Percentiles rank a stretch among this genome's conserved stretches.
Conservation (phyloP, 2,329 filamentous ascomycete species). For the Epichloe coenophiala region DNA sequence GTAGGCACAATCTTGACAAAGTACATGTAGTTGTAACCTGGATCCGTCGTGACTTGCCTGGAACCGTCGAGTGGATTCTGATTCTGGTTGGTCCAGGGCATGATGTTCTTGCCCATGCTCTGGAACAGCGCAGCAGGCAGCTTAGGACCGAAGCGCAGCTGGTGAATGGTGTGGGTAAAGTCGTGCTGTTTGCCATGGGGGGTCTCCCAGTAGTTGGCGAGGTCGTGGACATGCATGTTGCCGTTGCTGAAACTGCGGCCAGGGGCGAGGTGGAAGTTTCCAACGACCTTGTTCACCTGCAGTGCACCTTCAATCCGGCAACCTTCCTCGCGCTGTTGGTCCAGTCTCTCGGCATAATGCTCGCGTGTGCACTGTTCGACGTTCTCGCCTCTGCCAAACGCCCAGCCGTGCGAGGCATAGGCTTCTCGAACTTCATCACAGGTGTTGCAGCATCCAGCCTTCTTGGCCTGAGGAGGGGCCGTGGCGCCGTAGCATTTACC, state of each 20-base stretch:
- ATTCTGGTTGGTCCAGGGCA: constrained; percentile 77
- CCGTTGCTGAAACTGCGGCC: constrained; percentile 92
- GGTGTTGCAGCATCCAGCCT: constrained; percentile 89
- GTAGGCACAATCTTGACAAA: constrained; percentile 98
- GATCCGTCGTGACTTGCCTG: constrained; percentile 62
- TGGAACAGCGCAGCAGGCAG: constrained; percentile 58
- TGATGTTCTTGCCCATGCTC: constrained; percentile 38
- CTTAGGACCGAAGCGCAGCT: constrained; percentile 84
- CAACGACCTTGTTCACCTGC: constrained; percentile 94
- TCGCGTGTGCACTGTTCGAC: constrained; percentile 94
- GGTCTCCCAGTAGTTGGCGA: constrained; percentile 84
- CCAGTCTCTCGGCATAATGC: constrained; percentile 80
- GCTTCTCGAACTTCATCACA: constrained; percentile 95
- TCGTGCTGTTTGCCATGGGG: constrained; percentile 60
- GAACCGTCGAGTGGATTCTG: constrained; percentile 80
- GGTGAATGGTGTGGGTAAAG: constrained; percentile 80
- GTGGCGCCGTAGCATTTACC: constrained; percentile 83
- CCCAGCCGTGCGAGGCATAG: constrained; percentile 83
- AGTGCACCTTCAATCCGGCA: constrained; percentile 87
- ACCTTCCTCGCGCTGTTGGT: constrained; percentile 78
- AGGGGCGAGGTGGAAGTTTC: constrained; percentile 96
- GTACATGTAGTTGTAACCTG: constrained; percentile 96
- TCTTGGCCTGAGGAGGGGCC: constrained; percentile 56
- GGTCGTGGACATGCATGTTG: constrained; percentile 94
- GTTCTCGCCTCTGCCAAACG: constrained; percentile 80